Conservation (phyloP, 495 filamentous ascomycete genomes). For the Pyrenula aspistea region DNA sequence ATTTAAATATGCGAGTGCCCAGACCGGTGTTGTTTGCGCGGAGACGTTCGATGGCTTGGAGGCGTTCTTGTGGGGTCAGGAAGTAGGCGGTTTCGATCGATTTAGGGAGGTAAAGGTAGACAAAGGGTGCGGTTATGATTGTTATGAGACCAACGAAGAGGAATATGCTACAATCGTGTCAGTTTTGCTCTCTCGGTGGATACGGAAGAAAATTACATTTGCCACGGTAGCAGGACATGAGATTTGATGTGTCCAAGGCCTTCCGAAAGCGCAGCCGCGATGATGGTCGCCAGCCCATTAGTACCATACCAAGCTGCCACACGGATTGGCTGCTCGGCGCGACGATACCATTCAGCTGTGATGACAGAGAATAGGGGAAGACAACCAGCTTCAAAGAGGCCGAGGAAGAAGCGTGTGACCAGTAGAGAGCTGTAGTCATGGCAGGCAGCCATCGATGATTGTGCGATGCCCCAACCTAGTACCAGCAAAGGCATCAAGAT, state of each 20-base stretch:
- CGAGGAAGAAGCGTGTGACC: constrained; percentile 33
- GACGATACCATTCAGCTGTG: constrained; percentile 36
- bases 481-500: constrained; percentile 49
- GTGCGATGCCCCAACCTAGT: constrained; percentile 39
- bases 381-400: constrained; percentile 43
- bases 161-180: constrained; percentile 19
- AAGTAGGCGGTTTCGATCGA: constrained; percentile 44
- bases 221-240: constrained; percentile 41
- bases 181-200: too few relatives aligned
- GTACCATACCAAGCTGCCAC: constrained; percentile 38
- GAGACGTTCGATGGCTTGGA: constrained; percentile 48
- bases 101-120: constrained; percentile 34
- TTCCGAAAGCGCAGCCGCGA: constrained; percentile 32
- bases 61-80: constrained; percentile 44
- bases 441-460: constrained; percentile 31
- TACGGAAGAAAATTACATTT: constrained; percentile 42
- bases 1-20: constrained; percentile 31
- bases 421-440: constrained; percentile 30
- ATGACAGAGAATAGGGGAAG: constrained; percentile 45
- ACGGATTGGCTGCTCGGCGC: constrained; percentile 35
- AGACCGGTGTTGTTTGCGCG: constrained; percentile 51
- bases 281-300: constrained; percentile 34
- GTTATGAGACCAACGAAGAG: constrained; percentile 39
- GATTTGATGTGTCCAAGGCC: constrained; percentile 44
- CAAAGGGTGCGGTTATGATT: constrained; percentile 25